Base-by-base conservation (phyloP, 805 yeast species). In the Metschnikowia amazonensis region DNA sequence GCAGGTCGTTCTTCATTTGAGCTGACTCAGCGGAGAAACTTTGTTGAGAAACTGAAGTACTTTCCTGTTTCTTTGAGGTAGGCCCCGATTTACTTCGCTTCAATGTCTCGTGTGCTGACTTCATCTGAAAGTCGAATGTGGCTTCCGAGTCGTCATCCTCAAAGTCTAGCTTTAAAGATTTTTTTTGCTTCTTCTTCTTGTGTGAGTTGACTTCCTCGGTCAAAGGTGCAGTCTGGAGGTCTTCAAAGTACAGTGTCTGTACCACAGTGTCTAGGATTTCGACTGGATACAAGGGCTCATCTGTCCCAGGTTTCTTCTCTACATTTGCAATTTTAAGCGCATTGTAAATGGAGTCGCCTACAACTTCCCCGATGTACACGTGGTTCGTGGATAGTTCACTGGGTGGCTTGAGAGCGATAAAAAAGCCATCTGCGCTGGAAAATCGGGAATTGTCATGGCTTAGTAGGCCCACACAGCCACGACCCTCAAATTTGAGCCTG, bases 401-500 rank as follows among this genome's bases (percentile, higher is more conserved):
- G 10, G 74, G 51, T 11, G 75, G 75, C 6, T 62, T 67, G 41
- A 75, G 57, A 1, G 86, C 78, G 16, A 61, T 57, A 42, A 64
- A 60, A 45, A 67, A 65, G 10, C 63, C 58, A 39, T 62, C 67
- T 9, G 62, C 60, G 7, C 54, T 50, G 18, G 51, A 47, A 7
- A 17, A 5, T 9, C 47, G 44, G 6, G 59, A 45, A 28, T 57
- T 46, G 17, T 51, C 51, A 9, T 38, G 43, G 10, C 60, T 68
- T 10, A 77, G 77, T 51, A 75, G 68, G 0, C 81, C 87, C 1
- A 84, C 49, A 7, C 77, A 57, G 0, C 89, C 89, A 41, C 84
- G 67, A 33, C 70, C 66, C 31, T 62, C 64, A 57, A 75, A 79
- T 42, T 71, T 62, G 35, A 84, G 60, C 27, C 89, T 62, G 1